Evolutionary conservation across 345 rosid species (phyloP), one percentile per base, ranked within the genome.

Genomic region (Laguncularia racemosa): DNA sequence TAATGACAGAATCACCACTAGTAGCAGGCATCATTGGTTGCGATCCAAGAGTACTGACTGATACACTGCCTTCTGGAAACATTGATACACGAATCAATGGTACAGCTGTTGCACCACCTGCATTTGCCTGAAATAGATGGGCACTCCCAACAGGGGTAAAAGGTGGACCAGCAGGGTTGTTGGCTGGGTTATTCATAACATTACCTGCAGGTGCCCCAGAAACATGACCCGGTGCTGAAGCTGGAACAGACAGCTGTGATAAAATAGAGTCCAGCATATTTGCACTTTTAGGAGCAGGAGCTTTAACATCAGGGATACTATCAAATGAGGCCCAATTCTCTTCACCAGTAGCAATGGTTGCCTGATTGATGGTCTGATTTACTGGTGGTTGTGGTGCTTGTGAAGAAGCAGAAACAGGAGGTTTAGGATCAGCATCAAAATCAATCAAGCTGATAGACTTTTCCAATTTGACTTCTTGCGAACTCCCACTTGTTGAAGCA

Each of bases 301-400:
- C 82, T 67, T 63, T 79, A 60, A 62, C 61, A 16, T 68, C 73
- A 6, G 82, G 74, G 26, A 75, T 57, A 56, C 62, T 63, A 61
- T 86, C 90, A 78, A 86, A 86, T 66, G 90, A 84, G 15, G 90
- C 95, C 90, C 95, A 86, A 54, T 84, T 81, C 48, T 79, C 78
- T 51, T 84, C 76, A 73, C 60, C 77, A 50, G 68, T 40, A 33
- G 79, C 59, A 68, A 55, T 73, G 16, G 65, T 21, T 28, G 87
- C 66, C 57, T 68, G 77, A 43, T 63, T 63, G 71, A 65, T 20
- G 40, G 84, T 57, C 54, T 81, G 93, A 50, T 69, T 63, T 16
- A 52, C 16, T 46, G 67, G 52, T 14, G 71, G 50, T 59, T 71
- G 76, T 12, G 73, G 93, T 33, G 77, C 46, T 70, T 71, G 91